Conservation (phyloP, 2,329 filamentous ascomycete genomes). For the Paecilomyces sp. region DNA sequence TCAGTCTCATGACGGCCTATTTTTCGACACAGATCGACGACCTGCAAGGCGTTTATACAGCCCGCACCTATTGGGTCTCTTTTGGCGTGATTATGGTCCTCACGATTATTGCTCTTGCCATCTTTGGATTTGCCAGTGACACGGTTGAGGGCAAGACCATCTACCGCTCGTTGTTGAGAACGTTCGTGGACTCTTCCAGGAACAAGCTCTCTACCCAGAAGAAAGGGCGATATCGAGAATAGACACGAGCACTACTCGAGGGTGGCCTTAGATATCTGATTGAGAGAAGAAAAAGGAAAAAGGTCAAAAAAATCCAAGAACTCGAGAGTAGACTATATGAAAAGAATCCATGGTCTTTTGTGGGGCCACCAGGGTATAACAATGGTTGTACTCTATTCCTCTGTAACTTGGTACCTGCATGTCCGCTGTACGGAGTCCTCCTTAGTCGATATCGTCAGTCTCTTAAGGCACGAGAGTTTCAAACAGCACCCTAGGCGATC, state of each 20-base stretch:
- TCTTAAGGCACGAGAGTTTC: background rate
- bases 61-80: conserved; percentile 58
- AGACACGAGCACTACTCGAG: background rate
- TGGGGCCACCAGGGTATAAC: background rate
- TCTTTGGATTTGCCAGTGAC: conserved; percentile 52
- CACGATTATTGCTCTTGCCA: conserved; percentile 51
- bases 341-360: background rate
- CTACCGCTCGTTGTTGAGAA: conserved; percentile 36
- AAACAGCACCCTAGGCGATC: background rate
- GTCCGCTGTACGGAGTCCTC: no score
- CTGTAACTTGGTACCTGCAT: no score
- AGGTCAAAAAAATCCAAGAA: no score
- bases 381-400: no score
- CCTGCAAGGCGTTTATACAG: conserved; percentile 51
- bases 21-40: conserved; percentile 61
- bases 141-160: conserved; percentile 51
- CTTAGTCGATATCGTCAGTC: no score
- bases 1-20: conserved; percentile 67
- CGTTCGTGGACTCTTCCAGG: conserved; percentile 26
- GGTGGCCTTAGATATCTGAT: background rate
- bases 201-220: background rate
- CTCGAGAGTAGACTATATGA: background rate
- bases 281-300: no score
- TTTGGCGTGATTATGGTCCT: conserved; percentile 58
- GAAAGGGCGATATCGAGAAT: background rate